Evolutionary conservation across 306 rosid species (phyloP).

Genomic region (Sechiopsis laciniata): DNA sequence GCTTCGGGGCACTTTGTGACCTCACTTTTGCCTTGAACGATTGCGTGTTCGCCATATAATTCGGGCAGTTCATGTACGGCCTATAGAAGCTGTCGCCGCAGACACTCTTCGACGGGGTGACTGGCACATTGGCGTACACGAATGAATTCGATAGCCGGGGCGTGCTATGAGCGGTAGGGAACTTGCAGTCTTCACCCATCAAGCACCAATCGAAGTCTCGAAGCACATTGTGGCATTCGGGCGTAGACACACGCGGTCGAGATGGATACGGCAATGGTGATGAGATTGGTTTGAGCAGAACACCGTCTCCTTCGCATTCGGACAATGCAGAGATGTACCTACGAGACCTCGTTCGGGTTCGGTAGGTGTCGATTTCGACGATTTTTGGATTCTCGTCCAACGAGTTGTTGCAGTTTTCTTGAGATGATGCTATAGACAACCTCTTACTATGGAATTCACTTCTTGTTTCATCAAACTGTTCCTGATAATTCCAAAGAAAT

Average conservation of each 20-base stretch:
- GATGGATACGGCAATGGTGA: slow-evolving; percentile 53
- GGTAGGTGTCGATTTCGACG: slow-evolving; percentile 86
- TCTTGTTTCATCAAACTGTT: slow-evolving; percentile 44
- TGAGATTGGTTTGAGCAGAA: slow-evolving; percentile 35
- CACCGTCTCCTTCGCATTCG: slow-evolving; percentile 50
- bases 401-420: slow-evolving; percentile 45
- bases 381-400: slow-evolving; percentile 79
- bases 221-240: slow-evolving; percentile 37
- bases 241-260: slow-evolving; percentile 40
- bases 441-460: slow-evolving; percentile 60
- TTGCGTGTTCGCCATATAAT: too few species aligned
- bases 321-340: slow-evolving; percentile 46
- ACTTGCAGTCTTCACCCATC: slow-evolving; percentile 54
- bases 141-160: slow-evolving; percentile 49
- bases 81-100: slow-evolving; percentile 55
- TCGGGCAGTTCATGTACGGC: slow-evolving; percentile 35
- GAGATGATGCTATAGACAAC: slow-evolving; percentile 36
- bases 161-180: slow-evolving; percentile 78
- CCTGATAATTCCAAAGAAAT: slow-evolving; percentile 32
- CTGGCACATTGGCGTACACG: slow-evolving; percentile 33
- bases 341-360: slow-evolving; percentile 62
- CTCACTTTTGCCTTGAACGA: too few species aligned
- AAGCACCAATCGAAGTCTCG: slow-evolving; percentile 69
- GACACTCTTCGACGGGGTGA: slow-evolving; percentile 75
- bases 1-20: too few species aligned